Base-by-base conservation (phyloP, 164 flowering plant species). In the Tinospora cordifolia region DNA sequence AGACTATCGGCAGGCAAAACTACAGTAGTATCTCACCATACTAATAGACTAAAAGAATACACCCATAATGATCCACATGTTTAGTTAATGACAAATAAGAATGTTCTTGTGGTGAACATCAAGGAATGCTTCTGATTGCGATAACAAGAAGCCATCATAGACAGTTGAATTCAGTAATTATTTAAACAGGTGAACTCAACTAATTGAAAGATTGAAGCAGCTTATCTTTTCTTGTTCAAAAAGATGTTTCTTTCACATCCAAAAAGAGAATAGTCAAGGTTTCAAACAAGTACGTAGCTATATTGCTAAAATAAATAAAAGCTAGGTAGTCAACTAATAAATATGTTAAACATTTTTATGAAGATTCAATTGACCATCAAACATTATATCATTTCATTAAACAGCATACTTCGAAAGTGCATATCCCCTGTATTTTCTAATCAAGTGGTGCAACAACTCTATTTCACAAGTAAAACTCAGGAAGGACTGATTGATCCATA, bases 1-100 rank as follows among this genome's bases (percentile, higher is more conserved):
- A 68, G 58, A 67, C 39, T 25, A 21, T 47, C 25, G 63, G 34
- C 51, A 67, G 59, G 59, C 63, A 24, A 60, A 46, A 25, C 22
- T 27, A 25, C 4, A 62, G 17, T 62, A 62, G 6, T 27, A 62
- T 14, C n/a, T 62, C 38, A 27, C 38, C 15, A 14, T 2, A 0
- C 7, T 6, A 10, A 62, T 62, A 62, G 9, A 30, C 36, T 30
- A 27, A 54, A 62, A 62, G 14, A 62, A 19, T 26, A 24, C 13
- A 54, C 15, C 6, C 59, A 54, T 17, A 54, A 19, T 54, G 59
- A 2, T 54, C 59, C 21, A 54, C 59, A 17, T 14, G 59, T 44
- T 0, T 54, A 54, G 59, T 12, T 54, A 4, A 54, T 1, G 2
- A 9, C 8, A 44, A 44, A 44, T 44, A 13, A 44, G 47, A 1